Evolutionary conservation across 2,329 filamentous ascomycete species (phyloP).

Genomic region (Hyphodiscus sp.): DNA sequence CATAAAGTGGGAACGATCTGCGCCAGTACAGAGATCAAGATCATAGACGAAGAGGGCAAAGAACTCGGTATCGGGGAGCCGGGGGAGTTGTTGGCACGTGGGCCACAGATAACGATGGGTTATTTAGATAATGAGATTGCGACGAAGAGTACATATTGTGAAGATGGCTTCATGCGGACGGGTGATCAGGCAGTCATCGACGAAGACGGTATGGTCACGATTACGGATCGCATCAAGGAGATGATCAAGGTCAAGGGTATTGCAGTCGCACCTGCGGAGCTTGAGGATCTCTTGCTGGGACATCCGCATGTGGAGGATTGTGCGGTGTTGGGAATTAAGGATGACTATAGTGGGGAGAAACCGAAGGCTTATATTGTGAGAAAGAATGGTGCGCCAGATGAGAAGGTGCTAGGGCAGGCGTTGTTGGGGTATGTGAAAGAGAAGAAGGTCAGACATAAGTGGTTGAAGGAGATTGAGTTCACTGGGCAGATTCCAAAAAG

Average conservation of each 20-base stretch:
- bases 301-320: slow-evolving; percentile 44
- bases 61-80: slow-evolving; percentile 46
- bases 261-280: slow-evolving; percentile 38
- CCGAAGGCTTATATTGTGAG: slow-evolving; percentile 54
- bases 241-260: slow-evolving; percentile 39
- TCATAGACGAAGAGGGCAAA: slow-evolving; percentile 48
- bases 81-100: slow-evolving; percentile 58
- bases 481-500: slow-evolving; percentile 55
- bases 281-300: slow-evolving; percentile 34
- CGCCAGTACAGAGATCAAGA: slow-evolving; percentile 52
- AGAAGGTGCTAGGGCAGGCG: slow-evolving; percentile 32
- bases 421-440: slow-evolving; percentile 45
- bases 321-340: slow-evolving; percentile 50
- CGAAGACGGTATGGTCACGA: slow-evolving; percentile 62
- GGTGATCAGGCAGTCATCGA: slow-evolving; percentile 61
- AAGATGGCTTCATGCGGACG: slow-evolving; percentile 64
- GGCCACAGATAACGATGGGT: slow-evolving; percentile 66
- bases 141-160: slow-evolving; percentile 37
- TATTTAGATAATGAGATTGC: slow-evolving; percentile 53
- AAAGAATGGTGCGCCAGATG: slow-evolving; percentile 26
- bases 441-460: slow-evolving; percentile 50
- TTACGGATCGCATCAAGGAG: slow-evolving; percentile 68
- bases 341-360: slow-evolving; percentile 34
- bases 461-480: slow-evolving; percentile 47
- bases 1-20: slow-evolving; percentile 50